A percentile compares a stretch with the other conserved stretches of the same genome.
These are phyloP conservation scores for Willaertia magna DNA, from an alignment of 208 protist genomes.

Conservation along the genomic window DNA sequence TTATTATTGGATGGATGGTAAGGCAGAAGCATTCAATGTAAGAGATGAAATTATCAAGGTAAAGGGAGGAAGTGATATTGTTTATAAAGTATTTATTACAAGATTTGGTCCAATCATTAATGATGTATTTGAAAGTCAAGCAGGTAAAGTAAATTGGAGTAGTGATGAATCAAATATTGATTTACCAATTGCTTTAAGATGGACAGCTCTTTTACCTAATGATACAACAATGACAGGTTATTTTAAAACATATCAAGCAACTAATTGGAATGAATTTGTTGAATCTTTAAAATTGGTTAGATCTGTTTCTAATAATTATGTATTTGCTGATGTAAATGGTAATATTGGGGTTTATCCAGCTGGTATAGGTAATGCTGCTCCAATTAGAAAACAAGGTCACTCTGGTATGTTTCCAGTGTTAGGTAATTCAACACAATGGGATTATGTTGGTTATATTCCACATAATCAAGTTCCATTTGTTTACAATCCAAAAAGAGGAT, in stretches of 20 bases:
- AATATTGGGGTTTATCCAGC: not conserved
- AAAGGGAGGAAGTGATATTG: not conserved
- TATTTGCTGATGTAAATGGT: not conserved
- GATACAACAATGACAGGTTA: not conserved
- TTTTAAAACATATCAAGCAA: not conserved
- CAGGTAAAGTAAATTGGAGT: not conserved
- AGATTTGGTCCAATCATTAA: not conserved
- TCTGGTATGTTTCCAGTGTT: not conserved
- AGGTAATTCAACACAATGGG: not conserved
- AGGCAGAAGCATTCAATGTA: not conserved
- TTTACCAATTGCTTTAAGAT: not conserved
- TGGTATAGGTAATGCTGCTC: not conserved
- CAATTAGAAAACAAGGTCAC: not conserved
- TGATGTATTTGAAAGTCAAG: not conserved
- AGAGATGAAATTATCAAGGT: not conserved
- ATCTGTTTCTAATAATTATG: not conserved
- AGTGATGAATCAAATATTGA: not conserved
- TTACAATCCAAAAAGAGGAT: not conserved
- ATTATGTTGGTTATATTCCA: not conserved
- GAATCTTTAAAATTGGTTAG: not conserved
- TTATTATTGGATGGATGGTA: not conserved
- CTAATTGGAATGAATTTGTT: not conserved
- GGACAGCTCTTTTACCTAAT: not conserved
- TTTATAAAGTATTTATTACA: not conserved
- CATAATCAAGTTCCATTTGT: not conserved